Conservation (phyloP, 331 rosid genomes). For the Malus hybrid region DNA sequence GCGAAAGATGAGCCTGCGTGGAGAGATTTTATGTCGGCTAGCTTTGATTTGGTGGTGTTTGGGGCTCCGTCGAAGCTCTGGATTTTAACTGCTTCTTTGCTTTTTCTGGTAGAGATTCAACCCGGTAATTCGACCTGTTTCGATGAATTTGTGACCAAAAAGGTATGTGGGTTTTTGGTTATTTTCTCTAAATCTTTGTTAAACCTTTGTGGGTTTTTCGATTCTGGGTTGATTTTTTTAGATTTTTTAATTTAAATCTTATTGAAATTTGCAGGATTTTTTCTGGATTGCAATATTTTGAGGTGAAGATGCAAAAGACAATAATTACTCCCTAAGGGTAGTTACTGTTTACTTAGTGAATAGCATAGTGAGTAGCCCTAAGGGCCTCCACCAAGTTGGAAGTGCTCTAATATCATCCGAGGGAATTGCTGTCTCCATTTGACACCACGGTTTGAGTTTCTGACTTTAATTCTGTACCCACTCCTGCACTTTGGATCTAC, state of each 20-base stretch:
- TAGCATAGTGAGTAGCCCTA: too few species aligned
- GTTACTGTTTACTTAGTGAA: too few species aligned
- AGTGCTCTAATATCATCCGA: too few species aligned
- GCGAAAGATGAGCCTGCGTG: neutral
- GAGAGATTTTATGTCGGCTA: too few species aligned
- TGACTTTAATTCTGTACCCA: too few species aligned
- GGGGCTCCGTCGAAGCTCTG: too few species aligned
- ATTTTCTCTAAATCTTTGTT: neutral
- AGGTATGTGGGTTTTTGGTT: slow-evolving; percentile 25
- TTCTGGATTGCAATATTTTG: slow-evolving; percentile 57
- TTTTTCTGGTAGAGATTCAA: slow-evolving; percentile 25
- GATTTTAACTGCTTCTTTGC: neutral
- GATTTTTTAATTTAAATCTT: neutral
- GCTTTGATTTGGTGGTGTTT: too few species aligned
- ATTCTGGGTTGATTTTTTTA: neutral
- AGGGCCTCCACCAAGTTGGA: too few species aligned
- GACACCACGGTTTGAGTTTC: too few species aligned
- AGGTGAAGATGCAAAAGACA: neutral
- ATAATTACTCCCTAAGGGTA: too few species aligned
- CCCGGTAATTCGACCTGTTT: slow-evolving; percentile 31
- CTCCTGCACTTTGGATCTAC: too few species aligned
- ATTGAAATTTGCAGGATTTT: slow-evolving; percentile 50
- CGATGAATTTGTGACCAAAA: slow-evolving; percentile 83
- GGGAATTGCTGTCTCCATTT: too few species aligned
- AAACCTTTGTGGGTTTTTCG: neutral